phyloP scores from a whole-genome alignment of 2,329 filamentous ascomycete species.

The Neocatenulostroma microsporum region DNA sequence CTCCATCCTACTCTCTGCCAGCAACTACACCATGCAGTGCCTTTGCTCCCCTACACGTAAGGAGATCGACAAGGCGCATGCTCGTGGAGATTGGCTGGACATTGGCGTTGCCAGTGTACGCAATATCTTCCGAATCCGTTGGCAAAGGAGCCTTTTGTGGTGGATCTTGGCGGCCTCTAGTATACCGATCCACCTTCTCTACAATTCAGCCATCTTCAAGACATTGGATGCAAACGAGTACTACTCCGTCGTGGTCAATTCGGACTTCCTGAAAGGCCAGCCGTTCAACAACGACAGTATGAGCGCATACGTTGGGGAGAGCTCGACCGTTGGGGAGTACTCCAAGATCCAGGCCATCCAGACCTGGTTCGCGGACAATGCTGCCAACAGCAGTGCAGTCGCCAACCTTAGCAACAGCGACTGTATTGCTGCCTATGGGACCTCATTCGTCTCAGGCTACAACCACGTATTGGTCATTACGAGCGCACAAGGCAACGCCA shows the following conservation, averaged over 20 bases:
- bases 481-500: slow-evolving; percentile 3
- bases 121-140: slow-evolving; percentile 27
- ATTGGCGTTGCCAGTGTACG: slow-evolving; percentile 36
- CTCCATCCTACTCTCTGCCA: slow-evolving; percentile 40
- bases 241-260: slow-evolving; percentile 10
- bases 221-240: slow-evolving; percentile 18
- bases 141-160: slow-evolving; percentile 20
- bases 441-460: slow-evolving; percentile 5
- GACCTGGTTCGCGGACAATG: background rate
- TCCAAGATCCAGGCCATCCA: too few relatives aligned
- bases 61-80: slow-evolving; percentile 45
- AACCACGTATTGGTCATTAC: slow-evolving; percentile 7
- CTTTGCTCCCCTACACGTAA: slow-evolving; percentile 43
- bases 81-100: slow-evolving; percentile 34
- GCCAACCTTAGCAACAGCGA: slow-evolving; percentile 6
- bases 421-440: slow-evolving; percentile 8
- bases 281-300: slow-evolving; percentile 1
- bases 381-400: background rate
- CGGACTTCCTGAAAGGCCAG: slow-evolving; percentile 5
- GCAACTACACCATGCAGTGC: slow-evolving; percentile 48
- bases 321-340: too few relatives aligned
- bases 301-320: too few relatives aligned
- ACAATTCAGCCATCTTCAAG: slow-evolving; percentile 27
- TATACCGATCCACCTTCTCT: slow-evolving; percentile 32
- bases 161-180: slow-evolving; percentile 25